These are phyloP conservation scores for Rubia yunnanensis DNA, from an alignment of 257 asterid species.

Conservation along the genomic window DNA sequence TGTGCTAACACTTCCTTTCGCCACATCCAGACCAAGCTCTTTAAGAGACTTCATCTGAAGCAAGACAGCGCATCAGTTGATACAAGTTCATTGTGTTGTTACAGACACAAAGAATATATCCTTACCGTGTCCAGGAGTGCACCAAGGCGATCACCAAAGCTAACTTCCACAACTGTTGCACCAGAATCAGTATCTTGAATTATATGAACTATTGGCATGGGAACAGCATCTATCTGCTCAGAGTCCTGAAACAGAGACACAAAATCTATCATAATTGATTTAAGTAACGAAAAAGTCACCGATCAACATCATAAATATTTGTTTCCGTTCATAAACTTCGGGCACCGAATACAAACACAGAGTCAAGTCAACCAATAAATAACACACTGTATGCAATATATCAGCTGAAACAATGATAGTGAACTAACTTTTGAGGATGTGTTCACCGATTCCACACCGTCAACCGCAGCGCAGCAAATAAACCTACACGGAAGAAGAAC, in stretches of 20 bases:
- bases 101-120: slow-evolving; percentile 2
- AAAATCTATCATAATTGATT: not conserved
- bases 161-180: slow-evolving; percentile 79
- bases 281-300: not conserved
- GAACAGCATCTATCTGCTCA: slow-evolving; percentile 41
- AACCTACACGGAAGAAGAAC: slow-evolving; percentile 31
- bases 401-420: not conserved
- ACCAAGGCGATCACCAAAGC: slow-evolving; percentile 98
- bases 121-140: slow-evolving; percentile 89
- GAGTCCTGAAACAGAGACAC: slow-evolving; percentile 29
- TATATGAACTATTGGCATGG: slow-evolving; percentile 81
- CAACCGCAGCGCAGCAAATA: slow-evolving; percentile 44
- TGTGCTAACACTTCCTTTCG: slow-evolving; percentile 81
- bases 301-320: not conserved
- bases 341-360: not conserved
- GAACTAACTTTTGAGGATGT: slow-evolving; percentile 46
- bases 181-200: slow-evolving; percentile 84
- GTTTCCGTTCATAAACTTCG: not conserved
- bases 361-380: not conserved
- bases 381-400: not conserved
- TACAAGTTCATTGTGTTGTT: not conserved
- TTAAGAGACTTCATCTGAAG: slow-evolving; percentile 93
- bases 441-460: slow-evolving; percentile 50
- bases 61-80: slow-evolving; percentile 6
- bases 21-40: slow-evolving; percentile 89